These are phyloP conservation scores for Plasmodium coatneyi DNA, from an alignment of 169 alveolate genomes.

Conservation along the genomic window DNA sequence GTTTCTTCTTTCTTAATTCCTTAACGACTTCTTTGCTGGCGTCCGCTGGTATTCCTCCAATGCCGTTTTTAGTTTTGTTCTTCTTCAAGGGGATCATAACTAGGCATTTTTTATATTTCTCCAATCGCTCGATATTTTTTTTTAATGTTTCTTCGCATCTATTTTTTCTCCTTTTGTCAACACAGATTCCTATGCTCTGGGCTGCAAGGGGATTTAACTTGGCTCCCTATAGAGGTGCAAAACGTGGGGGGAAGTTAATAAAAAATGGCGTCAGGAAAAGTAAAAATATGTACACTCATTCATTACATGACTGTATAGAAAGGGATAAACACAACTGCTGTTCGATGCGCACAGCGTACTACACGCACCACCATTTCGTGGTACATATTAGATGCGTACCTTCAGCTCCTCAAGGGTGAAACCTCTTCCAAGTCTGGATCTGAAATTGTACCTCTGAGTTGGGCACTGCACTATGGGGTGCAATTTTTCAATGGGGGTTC, in stretches of 20 bases:
- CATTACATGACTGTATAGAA: background rate
- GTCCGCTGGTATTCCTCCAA: constrained; percentile 94
- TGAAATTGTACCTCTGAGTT: constrained; percentile 97
- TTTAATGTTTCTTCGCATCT: constrained; percentile 94
- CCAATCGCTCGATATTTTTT: constrained; percentile 95
- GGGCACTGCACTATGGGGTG: constrained; percentile 96
- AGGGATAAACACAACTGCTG: background rate
- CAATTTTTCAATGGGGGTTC: constrained; percentile 96
- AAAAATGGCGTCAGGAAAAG: background rate
- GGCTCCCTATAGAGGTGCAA: constrained; percentile 80
- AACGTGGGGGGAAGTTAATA: background rate
- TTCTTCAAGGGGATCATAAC: constrained; percentile 95
- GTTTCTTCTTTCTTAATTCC: constrained; percentile 77
- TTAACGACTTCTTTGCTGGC: constrained; percentile 86
- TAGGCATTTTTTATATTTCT: constrained; percentile 95
- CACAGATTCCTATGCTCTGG: constrained; percentile 97
- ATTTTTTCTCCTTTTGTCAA: constrained; percentile 98
- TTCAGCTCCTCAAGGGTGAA: constrained; percentile 98
- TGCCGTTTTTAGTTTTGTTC: constrained; percentile 97
- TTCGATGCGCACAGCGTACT: background rate
- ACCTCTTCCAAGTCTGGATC: constrained; percentile 98
- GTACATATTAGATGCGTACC: constrained; percentile 69
- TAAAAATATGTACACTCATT: background rate
- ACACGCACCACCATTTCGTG: background rate
- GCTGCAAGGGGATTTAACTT: constrained; percentile 96